Conservation (phyloP, 139 green algal species). For the Desmodesmus armatus region DNA sequence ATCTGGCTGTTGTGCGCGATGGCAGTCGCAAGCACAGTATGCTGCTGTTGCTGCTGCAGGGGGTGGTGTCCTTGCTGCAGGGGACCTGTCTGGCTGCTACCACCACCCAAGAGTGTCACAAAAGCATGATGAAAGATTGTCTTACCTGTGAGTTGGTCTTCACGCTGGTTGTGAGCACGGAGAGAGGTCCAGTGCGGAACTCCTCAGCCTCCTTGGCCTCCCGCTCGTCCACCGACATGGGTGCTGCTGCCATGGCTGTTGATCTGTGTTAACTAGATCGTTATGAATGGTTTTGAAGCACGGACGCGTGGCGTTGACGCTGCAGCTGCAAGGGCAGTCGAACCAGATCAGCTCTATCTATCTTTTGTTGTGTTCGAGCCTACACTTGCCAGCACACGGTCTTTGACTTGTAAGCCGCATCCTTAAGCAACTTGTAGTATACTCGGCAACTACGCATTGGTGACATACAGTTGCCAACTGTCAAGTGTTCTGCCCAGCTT, state of each 20-base stretch:
- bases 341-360: no score
- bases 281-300: no score
- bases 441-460: no score
- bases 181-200: slow-evolving; percentile 94
- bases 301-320: no score
- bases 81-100: background rate
- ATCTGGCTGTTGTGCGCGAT: no score
- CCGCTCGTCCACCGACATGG: slow-evolving; percentile 84
- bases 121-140: background rate
- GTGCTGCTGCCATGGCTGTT: slow-evolving; percentile 39
- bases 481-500: no score
- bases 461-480: no score
- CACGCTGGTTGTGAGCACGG: slow-evolving; percentile 94
- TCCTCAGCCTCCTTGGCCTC: slow-evolving; percentile 93
- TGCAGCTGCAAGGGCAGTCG: no score
- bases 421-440: no score
- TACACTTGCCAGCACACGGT: no score
- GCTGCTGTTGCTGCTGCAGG: background rate
- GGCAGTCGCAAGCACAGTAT: background rate
- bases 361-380: no score
- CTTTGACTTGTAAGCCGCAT: no score
- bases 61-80: background rate
- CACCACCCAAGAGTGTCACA: background rate
- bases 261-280: background rate
- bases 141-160: slow-evolving; percentile 95